Conservation (phyloP, 345 rosid species). For the Excoecaria agallocha region DNA sequence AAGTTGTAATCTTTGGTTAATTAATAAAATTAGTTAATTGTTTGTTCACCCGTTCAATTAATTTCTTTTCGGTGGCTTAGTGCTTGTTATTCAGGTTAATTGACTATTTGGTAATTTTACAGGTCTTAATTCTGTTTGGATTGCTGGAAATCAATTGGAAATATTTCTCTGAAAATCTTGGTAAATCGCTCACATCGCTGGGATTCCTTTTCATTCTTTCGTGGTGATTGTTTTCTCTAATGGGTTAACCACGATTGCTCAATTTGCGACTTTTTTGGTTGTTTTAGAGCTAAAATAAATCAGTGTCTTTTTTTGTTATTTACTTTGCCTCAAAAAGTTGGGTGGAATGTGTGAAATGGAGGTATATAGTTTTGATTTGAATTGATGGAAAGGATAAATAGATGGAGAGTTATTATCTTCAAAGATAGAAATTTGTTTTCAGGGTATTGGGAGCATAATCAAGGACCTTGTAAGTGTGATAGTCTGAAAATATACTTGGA, state of each 20-base stretch:
- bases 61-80: not conserved
- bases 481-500: constrained; percentile 13
- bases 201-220: constrained; percentile 11
- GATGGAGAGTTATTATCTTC: constrained; percentile 42
- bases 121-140: constrained; percentile 28
- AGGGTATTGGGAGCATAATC: constrained; percentile 31
- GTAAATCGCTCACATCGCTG: constrained; percentile 17
- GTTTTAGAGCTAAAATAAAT: constrained; percentile 5
- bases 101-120: constrained; percentile 9
- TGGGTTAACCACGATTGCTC: constrained; percentile 14
- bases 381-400: constrained; percentile 32
- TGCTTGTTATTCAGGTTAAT: constrained; percentile 2
- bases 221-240: constrained; percentile 14
- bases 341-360: constrained; percentile 12
- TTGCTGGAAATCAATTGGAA: constrained; percentile 12
- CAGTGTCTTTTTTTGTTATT: not conserved
- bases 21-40: constrained; percentile 2
- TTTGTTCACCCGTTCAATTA: not conserved
- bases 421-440: constrained; percentile 33
- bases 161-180: constrained; percentile 21
- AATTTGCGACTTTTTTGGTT: not conserved
- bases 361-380: constrained; percentile 22
- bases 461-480: constrained; percentile 18
- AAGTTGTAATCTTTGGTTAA: not conserved
- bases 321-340: constrained; percentile 5